A percentile compares a stretch with the other conserved stretches of the same genome.
phyloP scores from a whole-genome alignment of 2,329 filamentous ascomycete genomes.

The Neopestalotiopsis sp. region DNA sequence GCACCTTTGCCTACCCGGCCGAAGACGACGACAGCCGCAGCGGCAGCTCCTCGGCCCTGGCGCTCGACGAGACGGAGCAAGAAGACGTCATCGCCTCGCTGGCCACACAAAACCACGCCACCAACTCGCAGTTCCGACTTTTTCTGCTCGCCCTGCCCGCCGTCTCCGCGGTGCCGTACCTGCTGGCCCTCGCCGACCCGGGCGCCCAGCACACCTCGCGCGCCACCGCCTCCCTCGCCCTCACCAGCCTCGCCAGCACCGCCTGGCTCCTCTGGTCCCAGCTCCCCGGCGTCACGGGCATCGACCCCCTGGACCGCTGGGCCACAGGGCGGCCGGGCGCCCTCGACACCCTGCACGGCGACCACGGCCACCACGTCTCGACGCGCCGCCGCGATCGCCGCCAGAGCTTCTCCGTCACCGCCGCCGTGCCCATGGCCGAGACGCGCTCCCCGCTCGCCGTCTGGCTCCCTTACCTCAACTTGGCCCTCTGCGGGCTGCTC shows the following conservation, averaged over 20 bases:
- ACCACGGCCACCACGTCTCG: conserved; percentile 1
- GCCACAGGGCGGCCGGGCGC: conserved; percentile 31
- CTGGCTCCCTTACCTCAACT: conserved; percentile 67
- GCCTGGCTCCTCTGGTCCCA: conserved; percentile 65
- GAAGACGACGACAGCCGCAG: conserved; percentile 59
- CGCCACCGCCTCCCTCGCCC: conserved; percentile 59
- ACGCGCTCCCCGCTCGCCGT: conserved; percentile 55
- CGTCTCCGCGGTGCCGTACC: conserved; percentile 60
- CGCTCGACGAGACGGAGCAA: conserved; percentile 61
- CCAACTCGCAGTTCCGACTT: conserved; percentile 63
- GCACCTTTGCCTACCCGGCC: conserved; percentile 76
- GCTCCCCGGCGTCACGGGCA: conserved; percentile 60
- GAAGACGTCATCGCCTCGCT: conserved; percentile 66
- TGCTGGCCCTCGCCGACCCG: conserved; percentile 50
- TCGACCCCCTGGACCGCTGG: conserved; percentile 54
- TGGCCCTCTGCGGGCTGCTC: conserved; percentile 60
- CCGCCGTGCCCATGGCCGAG: not conserved
- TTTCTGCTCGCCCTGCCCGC: conserved; percentile 67
- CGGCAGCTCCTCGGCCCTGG: conserved; percentile 53
- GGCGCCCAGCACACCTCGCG: conserved; percentile 34
- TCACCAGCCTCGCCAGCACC: conserved; percentile 69
- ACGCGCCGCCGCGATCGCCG: conserved; percentile 3
- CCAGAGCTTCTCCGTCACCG: conserved; percentile 14
- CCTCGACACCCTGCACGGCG: not conserved
- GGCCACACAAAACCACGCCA: conserved; percentile 57